phyloP scores from a whole-genome alignment of 1,139 yeast genomes.

The Nakaseomyces nivariensis region DNA sequence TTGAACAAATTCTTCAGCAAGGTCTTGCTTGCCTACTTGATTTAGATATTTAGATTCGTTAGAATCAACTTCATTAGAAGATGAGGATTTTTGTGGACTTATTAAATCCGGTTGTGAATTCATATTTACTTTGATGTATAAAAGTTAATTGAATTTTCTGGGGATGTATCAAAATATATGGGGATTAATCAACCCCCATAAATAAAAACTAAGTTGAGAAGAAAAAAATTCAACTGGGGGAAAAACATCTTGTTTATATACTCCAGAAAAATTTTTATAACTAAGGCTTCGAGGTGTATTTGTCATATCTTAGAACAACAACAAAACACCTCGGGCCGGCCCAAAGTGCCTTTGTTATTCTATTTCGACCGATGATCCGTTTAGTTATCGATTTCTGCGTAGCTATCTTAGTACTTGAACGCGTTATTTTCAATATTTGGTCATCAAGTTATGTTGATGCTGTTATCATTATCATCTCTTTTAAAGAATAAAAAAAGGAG shows the following conservation, averaged over 20 bases:
- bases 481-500: not conserved
- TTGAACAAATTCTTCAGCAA: conserved; percentile 1
- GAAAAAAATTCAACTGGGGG: conserved; percentile 33
- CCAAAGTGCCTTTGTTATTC: not conserved
- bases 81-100: conserved; percentile 16
- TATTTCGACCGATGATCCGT: not conserved
- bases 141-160: not conserved
- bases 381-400: not conserved
- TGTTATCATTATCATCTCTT: not conserved
- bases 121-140: conserved; percentile 4
- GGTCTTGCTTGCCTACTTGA: conserved; percentile 3
- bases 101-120: conserved; percentile 17
- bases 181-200: conserved; percentile 64
- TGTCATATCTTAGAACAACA: not conserved
- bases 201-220: conserved; percentile 53
- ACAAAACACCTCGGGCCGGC: not conserved
- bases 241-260: not conserved
- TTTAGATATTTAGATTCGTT: conserved; percentile 2
- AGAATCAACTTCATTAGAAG: conserved; percentile 12
- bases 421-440: not conserved
- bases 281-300: not conserved
- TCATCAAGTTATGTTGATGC: not conserved
- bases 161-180: conserved; percentile 31
- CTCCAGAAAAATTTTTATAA: conserved; percentile 1
- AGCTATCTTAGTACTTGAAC: not conserved